A percentile compares a stretch with the other conserved stretches of the same genome.
Evolutionary conservation across 2,329 filamentous ascomycete genomes (phyloP).

Genomic region (Monosporascus sp.): DNA sequence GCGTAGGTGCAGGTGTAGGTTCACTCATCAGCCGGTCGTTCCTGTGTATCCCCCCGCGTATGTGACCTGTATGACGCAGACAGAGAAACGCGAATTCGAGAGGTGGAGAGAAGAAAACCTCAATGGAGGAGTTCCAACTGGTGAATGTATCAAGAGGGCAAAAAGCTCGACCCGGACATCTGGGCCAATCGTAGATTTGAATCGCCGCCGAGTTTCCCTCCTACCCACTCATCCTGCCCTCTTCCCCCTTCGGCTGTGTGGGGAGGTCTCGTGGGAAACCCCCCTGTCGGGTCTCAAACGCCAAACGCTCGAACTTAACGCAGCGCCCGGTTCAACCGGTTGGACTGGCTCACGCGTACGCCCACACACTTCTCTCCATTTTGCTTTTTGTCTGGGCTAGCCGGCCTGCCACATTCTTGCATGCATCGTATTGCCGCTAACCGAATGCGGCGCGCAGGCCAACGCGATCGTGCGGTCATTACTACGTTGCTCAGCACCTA

Average conservation of each 20-base stretch:
- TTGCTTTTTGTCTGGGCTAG: no score
- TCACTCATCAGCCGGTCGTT: no score
- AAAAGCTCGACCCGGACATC: background rate
- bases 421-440: background rate
- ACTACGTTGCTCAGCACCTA: background rate
- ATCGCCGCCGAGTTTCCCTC: background rate
- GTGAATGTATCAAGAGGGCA: no score
- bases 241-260: background rate
- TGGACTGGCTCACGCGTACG: background rate
- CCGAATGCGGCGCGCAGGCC: background rate
- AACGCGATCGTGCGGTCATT: background rate
- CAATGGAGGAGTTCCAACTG: no score
- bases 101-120: no score
- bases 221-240: background rate
- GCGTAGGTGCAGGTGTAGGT: no score
- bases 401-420: background rate
- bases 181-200: background rate
- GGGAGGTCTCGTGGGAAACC: background rate
- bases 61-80: no score
- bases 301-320: background rate
- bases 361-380: background rate
- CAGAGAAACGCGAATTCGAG: no score
- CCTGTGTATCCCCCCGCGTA: no score
- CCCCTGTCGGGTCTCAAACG: background rate
- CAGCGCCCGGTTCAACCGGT: background rate